Evolutionary conservation across 2,329 filamentous ascomycete species (phyloP), one percentile per base, ranked within the genome.

Genomic region (Chrysoporthe puriensis): DNA sequence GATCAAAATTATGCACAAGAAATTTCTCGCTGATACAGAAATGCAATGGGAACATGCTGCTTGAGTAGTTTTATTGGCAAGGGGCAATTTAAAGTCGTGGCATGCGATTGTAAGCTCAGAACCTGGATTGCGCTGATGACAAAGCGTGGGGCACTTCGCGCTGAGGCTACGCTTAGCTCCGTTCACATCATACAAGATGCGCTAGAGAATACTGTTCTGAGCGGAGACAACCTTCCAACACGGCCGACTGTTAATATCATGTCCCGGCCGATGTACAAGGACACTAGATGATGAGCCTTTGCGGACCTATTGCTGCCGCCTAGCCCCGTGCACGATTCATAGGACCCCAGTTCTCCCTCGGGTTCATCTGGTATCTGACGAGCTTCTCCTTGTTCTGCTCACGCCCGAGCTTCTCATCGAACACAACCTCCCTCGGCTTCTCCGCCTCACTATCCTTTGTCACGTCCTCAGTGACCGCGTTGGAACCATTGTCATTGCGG

Each of bases 331-430:
- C 86, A 71, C 82, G 82, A 63, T 80, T 83, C 88, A 97, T 88
- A 1, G 96, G 96, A 0, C 96, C 96, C 96, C 96, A 99, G 77
- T 98, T 96, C 75, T 93, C 90, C 69, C 91, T 84, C 58, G 96
- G 96, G 76, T 98, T 98, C 69, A 90, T 81, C 81, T 97, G 96
- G 78, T 97, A 99, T 70, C 95, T 85, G 64, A 96, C 89, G 58
- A 96, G 84, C 71, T 90, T 91, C 76, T 87, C 90, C 68, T 61
- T 85, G 64, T 87, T 85, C 70, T 83, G 86, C 69, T 93, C 90
- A 72, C 84, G 90, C 0, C 94, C 95, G 14, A 97, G 83, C 65
- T 83, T 77, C 77, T 96, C 92, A 76, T 98, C 90, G 76, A 99
- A 98, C 0, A 84, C 79, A 6, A 84, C 81, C 64, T 82, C 77